A percentile compares a stretch with the other conserved stretches of the same genome.
These are phyloP conservation scores for Solanum lycopersicoides DNA, from an alignment of 257 asterid species.

Conservation along the genomic window DNA sequence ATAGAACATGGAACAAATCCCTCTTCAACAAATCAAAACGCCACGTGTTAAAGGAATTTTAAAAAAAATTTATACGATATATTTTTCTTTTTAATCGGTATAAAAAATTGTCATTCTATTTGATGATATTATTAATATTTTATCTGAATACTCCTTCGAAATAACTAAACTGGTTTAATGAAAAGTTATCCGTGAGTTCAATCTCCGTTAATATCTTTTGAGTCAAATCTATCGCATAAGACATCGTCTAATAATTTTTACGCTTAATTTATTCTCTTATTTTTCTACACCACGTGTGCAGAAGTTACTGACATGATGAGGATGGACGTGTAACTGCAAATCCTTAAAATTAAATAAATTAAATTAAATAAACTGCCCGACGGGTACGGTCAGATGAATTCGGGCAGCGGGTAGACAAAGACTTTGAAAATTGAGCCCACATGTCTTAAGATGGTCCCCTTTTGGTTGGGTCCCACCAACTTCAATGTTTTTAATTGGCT, in stretches of 20 bases:
- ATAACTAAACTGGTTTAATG: no score
- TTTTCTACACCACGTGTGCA: slow-evolving; percentile 20
- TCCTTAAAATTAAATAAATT: not conserved
- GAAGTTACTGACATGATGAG: slow-evolving; percentile 4
- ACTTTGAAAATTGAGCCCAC: slow-evolving; percentile 37
- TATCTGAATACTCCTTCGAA: no score
- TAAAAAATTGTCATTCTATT: rapidly evolving
- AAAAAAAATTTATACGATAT: not conserved
- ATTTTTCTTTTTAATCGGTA: not conserved
- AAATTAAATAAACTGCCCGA: slow-evolving; percentile 23
- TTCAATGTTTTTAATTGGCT: slow-evolving; percentile 1
- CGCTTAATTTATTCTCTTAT: not conserved
- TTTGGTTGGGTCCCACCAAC: slow-evolving; percentile 21
- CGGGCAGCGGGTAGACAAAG: slow-evolving; percentile 43
- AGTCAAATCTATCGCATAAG: no score
- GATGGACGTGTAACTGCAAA: slow-evolving; percentile 33
- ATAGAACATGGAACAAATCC: not conserved
- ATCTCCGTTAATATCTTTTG: no score
- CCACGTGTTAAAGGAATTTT: slow-evolving; percentile 18
- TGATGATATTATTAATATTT: no score
- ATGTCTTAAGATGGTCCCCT: slow-evolving; percentile 17
- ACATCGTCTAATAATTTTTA: no score
- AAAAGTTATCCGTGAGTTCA: no score
- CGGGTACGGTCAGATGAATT: not conserved
- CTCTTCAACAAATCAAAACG: not conserved